Evolutionary conservation across 306 rosid species (phyloP).

Genomic region (Hippophae tibetana): DNA sequence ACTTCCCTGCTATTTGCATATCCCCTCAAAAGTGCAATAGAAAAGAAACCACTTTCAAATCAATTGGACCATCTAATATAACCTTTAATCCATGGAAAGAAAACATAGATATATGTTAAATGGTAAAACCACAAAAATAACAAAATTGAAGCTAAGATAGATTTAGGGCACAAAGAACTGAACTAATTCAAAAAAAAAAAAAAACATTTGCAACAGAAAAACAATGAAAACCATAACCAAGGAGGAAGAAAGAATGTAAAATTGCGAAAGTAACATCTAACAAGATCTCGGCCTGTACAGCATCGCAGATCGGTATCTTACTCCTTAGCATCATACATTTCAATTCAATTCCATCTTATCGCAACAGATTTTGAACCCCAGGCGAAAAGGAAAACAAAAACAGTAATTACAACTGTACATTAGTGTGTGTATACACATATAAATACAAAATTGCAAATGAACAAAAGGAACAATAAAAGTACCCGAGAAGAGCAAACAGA

Average conservation of each 20-base stretch:
- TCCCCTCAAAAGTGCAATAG: no score
- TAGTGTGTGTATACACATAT: not conserved
- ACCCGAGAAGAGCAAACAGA: slow-evolving; percentile 14
- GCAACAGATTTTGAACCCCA: slow-evolving; percentile 10
- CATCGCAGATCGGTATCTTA: slow-evolving; percentile 17
- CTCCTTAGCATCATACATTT: slow-evolving; percentile 3
- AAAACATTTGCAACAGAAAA: not conserved
- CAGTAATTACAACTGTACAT: not conserved
- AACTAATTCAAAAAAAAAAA: not conserved
- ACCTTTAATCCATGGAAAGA: no score
- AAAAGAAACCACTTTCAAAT: no score
- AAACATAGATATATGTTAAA: no score
- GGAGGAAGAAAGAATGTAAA: not conserved
- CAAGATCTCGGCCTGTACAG: slow-evolving; percentile 42
- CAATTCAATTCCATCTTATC: slow-evolving; percentile 9
- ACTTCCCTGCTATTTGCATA: no score
- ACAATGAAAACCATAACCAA: not conserved
- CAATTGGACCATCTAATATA: no score
- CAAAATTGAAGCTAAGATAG: slow-evolving; percentile 16
- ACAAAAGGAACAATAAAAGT: not conserved
- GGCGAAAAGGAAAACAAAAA: slow-evolving; percentile 6
- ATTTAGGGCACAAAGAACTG: slow-evolving; percentile 18
- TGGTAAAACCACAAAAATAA: slow-evolving; percentile 5
- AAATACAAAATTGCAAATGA: not conserved
- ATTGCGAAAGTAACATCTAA: not conserved